Conservation (phyloP, 1,284 basidiomycete genomes). For the Pascua sp. region DNA sequence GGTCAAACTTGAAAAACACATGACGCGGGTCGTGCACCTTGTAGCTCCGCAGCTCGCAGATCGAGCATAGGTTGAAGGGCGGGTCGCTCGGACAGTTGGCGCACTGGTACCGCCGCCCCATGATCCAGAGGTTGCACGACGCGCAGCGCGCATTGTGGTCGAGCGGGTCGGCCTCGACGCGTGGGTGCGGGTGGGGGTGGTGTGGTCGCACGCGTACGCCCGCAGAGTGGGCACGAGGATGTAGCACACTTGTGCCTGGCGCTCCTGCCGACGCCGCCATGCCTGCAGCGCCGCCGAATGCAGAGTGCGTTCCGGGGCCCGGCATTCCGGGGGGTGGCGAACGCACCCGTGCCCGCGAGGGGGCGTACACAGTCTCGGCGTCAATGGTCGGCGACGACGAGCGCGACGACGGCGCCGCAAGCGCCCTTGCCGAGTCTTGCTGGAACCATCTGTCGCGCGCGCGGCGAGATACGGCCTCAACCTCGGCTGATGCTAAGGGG, state of each 20-base stretch:
- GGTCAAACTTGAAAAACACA: constrained; percentile 77
- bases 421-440: constrained; percentile 58
- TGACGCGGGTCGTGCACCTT: constrained; percentile 74
- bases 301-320: neutral
- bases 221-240: neutral
- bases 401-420: constrained; percentile 23
- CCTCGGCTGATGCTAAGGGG: constrained; percentile 67
- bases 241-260: neutral
- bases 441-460: constrained; percentile 72
- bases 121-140: constrained; percentile 46
- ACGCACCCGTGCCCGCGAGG: neutral
- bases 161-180: constrained; percentile 27
- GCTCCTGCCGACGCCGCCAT: neutral
- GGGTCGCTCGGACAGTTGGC: constrained; percentile 49
- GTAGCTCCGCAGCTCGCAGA: constrained; percentile 74
- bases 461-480: constrained; percentile 66
- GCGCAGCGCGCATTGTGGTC: constrained; percentile 41
- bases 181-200: neutral
- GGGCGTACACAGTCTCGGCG: constrained; percentile 46
- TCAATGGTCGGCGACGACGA: constrained; percentile 43
- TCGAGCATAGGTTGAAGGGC: constrained; percentile 59
- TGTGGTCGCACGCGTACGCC: neutral
- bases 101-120: constrained; percentile 49
- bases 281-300: neutral
- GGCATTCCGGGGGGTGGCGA: neutral